Evolutionary conservation across 164 flowering plant genomes (phyloP).

Genomic region (Sextonia rubra): DNA sequence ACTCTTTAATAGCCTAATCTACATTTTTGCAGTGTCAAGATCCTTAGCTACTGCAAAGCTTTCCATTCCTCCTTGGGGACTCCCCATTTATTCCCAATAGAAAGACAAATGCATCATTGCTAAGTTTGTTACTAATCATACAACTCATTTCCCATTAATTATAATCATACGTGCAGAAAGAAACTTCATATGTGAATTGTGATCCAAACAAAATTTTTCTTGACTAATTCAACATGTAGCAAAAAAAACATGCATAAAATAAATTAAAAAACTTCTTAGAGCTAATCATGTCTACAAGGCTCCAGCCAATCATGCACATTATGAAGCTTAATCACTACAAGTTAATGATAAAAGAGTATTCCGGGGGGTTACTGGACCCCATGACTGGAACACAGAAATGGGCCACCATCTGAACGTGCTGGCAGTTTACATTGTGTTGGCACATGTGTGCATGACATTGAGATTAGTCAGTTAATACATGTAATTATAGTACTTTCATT

Average conservation of each 20-base stretch:
- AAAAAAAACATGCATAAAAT: too few relatives aligned
- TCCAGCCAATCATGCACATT: background rate
- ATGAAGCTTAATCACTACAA: too few relatives aligned
- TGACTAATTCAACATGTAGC: background rate
- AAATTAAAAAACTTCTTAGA: too few relatives aligned
- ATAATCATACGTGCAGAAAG: background rate
- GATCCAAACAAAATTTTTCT: background rate
- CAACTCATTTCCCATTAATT: background rate
- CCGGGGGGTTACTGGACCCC: too few relatives aligned
- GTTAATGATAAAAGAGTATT: too few relatives aligned
- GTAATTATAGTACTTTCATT: too few relatives aligned
- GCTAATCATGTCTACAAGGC: background rate
- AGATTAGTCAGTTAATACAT: too few relatives aligned
- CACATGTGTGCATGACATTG: too few relatives aligned
- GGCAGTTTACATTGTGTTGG: too few relatives aligned
- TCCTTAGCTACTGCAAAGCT: background rate
- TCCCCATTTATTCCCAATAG: conserved; percentile 7
- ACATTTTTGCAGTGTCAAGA: background rate
- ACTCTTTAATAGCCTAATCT: background rate
- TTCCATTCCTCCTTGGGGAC: conserved; percentile 8
- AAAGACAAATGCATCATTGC: background rate
- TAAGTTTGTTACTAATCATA: background rate
- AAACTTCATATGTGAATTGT: background rate
- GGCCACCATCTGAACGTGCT: too few relatives aligned
- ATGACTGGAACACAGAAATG: too few relatives aligned